Evolutionary conservation across 441 rosid genomes (phyloP), one percentile per base, ranked within the genome.

Genomic region (Euphorbia celastroides): DNA sequence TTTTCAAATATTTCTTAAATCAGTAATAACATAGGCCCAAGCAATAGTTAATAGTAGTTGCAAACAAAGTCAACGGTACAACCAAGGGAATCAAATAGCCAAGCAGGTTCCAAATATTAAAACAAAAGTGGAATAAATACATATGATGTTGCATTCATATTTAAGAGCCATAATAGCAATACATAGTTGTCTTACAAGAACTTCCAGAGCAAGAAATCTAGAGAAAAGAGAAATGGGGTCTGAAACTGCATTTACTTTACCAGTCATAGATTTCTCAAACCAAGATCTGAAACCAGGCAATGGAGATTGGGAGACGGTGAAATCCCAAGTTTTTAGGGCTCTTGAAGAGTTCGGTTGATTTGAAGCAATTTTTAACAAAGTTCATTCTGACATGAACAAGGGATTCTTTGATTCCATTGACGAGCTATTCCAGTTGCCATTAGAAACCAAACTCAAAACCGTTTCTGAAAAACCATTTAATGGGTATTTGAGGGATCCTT

Each of bases 281-380:
- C 58, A 17, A 52, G 34, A 57, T 6, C 59, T 51, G 17, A 68
- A 62, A 14, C 74, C 75, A 4, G 74, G 78, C 9, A 44, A 64
- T 3, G 64, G 20, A 0, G 71, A 66, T 44, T 79, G 80, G 83
- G 56, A 70, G 3, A 16, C 58, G 14, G 74, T 63, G 60, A 71
- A 65, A 62, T 69, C 50, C 62, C 72, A 65, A 9, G 80, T 79
- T 64, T 60, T 64, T 31, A 42, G 38, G 64, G 80, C 78, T 32
- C 62, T 76, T 3, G 48, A 70, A 68, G 75, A 66, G 42, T 73
- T 64, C n/a, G 80, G 83, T 2, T 80, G 80, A 71, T 80, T 80
- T 22, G 80, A 77, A 69, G 83, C 80, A 0, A 27, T 42, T 1
- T 76, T 72, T 27, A 51, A 69, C 54, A 64, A 27, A 58, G 68